These are phyloP conservation scores for Gaertneriomyces sp. DNA, from an alignment of 192 early-diverging fungal genomes.

Conservation along the genomic window DNA sequence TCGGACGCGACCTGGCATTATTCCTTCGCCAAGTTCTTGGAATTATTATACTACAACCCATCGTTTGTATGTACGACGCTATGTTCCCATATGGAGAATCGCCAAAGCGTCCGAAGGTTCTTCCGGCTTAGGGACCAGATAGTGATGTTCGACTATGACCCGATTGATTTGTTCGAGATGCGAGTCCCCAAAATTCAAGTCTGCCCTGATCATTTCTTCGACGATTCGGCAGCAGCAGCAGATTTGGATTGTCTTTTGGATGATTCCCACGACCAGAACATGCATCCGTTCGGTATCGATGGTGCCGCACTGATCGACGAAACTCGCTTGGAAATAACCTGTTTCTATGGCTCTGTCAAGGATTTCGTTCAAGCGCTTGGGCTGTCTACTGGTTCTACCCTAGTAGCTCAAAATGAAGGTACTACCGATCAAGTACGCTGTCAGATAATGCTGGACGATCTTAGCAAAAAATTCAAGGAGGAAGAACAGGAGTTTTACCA, in stretches of 20 bases:
- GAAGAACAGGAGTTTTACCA: constrained; percentile 50
- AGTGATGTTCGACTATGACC: constrained; percentile 31
- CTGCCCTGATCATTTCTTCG: constrained; percentile 18
- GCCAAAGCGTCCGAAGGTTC: constrained; percentile 18
- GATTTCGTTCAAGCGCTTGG: constrained; percentile 38
- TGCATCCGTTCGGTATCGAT: constrained; percentile 22
- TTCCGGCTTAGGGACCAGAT: constrained; percentile 12
- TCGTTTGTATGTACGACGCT: constrained; percentile 4
- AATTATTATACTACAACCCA: constrained; percentile 32
- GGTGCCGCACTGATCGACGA: constrained; percentile 15
- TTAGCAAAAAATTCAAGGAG: constrained; percentile 34
- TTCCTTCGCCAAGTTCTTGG: constrained; percentile 42
- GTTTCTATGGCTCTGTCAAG: constrained; percentile 49
- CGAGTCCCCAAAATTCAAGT: constrained; percentile 38
- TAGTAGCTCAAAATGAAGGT: neutral
- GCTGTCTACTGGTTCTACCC: constrained; percentile 7
- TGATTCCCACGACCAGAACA: constrained; percentile 12
- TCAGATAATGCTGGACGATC: constrained; percentile 13
- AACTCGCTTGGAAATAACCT: constrained; percentile 33
- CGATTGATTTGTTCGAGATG: constrained; percentile 39
- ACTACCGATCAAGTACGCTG: constrained; percentile 19
- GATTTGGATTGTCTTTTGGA: constrained; percentile 16
- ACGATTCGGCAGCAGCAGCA: neutral
- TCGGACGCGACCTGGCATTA: constrained; percentile 33
- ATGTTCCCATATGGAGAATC: constrained; percentile 24